Percentiles rank a stretch among this genome's conserved stretches.
Evolutionary conservation across 148 eudicot species (phyloP).

Genomic region (Rhododendron mucronatum): DNA sequence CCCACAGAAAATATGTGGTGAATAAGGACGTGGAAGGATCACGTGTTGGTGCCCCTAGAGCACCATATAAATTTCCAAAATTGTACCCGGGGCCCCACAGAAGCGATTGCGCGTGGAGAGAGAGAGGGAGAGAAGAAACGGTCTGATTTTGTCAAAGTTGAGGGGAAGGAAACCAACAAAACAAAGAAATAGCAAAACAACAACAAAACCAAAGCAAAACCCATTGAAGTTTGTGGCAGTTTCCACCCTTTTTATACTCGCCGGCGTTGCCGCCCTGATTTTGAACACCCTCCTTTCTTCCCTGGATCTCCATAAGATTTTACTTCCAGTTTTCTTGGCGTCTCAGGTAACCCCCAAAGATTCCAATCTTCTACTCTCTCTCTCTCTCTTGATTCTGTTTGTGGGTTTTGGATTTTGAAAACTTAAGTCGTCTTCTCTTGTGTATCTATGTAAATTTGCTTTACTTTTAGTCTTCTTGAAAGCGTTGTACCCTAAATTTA

Average conservation of each 20-base stretch:
- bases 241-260: neutral
- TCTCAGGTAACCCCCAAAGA: neutral
- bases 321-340: neutral
- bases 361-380: neutral
- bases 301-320: neutral
- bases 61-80: too few relatives aligned
- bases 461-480: neutral
- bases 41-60: too few relatives aligned
- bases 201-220: neutral
- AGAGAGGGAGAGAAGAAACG: neutral
- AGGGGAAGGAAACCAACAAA: neutral
- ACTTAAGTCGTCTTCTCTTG: neutral
- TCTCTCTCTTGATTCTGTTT: neutral
- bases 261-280: neutral
- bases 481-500: neutral
- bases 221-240: neutral
- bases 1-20: too few relatives aligned
- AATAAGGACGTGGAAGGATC: too few relatives aligned
- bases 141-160: neutral
- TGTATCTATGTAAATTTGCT: neutral
- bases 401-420: conserved; percentile 4
- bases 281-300: neutral
- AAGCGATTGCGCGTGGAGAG: too few relatives aligned
- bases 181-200: neutral
- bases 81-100: too few relatives aligned